phyloP scores from a whole-genome alignment of 2,329 filamentous ascomycete species.

The Colletotrichum truncatum region DNA sequence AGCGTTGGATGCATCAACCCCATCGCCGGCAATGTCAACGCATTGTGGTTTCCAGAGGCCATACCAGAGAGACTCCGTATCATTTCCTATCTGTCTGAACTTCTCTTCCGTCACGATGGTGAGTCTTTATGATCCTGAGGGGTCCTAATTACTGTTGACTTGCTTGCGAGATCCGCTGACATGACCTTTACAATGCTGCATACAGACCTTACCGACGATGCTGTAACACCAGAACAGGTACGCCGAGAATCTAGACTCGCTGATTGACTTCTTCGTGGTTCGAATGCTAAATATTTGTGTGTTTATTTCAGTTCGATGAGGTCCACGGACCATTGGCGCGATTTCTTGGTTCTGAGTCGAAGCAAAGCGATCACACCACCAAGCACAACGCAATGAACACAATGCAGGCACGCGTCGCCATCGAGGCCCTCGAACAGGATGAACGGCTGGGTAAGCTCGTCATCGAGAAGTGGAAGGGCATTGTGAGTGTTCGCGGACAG shows the following conservation, averaged over 20 bases:
- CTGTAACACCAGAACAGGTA: neutral
- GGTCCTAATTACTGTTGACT: neutral
- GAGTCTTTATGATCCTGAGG: neutral
- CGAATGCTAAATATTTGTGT: neutral
- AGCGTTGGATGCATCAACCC: constrained; percentile 1
- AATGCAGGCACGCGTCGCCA: neutral
- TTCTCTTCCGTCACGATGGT: neutral
- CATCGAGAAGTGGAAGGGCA: constrained; percentile 2
- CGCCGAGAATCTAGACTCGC: neutral
- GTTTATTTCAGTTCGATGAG: neutral
- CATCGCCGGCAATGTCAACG: neutral
- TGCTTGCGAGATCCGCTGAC: neutral
- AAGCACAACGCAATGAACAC: constrained; percentile 4
- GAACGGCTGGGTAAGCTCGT: neutral
- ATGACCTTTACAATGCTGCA: too few relatives aligned
- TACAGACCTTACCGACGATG: constrained; percentile 2
- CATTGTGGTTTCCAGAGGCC: neutral
- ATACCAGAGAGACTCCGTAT: neutral
- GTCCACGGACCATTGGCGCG: neutral
- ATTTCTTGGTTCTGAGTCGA: neutral
- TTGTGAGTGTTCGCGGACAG: neutral
- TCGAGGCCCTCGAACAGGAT: neutral
- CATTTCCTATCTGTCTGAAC: constrained; percentile 1
- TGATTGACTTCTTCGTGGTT: neutral
- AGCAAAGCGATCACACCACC: neutral